These are phyloP conservation scores for Cavenderia fasciculata DNA, from an alignment of 78 protist genomes.

Conservation along the genomic window DNA sequence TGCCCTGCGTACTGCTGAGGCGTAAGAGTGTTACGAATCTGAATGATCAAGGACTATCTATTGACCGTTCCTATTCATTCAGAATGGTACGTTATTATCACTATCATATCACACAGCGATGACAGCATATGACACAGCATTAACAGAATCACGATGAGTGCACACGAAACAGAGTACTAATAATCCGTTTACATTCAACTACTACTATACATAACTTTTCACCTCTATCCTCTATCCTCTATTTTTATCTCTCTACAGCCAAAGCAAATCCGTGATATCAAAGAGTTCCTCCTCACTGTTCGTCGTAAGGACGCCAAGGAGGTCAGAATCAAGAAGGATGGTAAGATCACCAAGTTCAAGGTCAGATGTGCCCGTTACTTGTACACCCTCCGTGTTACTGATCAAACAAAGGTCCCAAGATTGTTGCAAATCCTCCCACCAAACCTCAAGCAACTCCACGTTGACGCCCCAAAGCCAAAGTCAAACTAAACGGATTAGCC, in stretches of 20 bases:
- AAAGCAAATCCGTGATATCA: slow-evolving; percentile 94
- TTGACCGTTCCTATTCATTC: no score
- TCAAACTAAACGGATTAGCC: slow-evolving; percentile 13
- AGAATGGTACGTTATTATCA: no score
- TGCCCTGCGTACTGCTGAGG: no score
- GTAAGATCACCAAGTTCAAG: slow-evolving; percentile 96
- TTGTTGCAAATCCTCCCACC: slow-evolving; percentile 96
- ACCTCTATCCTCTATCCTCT: neutral
- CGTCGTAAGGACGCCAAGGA: slow-evolving; percentile 95
- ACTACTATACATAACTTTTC: neutral
- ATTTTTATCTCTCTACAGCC: slow-evolving; percentile 86
- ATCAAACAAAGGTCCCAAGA: slow-evolving; percentile 92
- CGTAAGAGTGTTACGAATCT: no score
- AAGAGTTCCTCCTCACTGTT: slow-evolving; percentile 94
- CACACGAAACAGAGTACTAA: no score
- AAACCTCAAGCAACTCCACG: slow-evolving; percentile 11
- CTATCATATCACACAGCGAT: no score
- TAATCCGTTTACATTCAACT: no score
- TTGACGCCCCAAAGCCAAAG: slow-evolving; percentile 18
- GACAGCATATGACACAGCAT: no score
- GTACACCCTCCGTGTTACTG: slow-evolving; percentile 95
- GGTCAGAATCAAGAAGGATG: slow-evolving; percentile 93
- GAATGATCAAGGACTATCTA: no score
- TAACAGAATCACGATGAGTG: no score
- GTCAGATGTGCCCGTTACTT: slow-evolving; percentile 95